These are phyloP conservation scores for Trametes gibbosa DNA, from an alignment of 768 basidiomycete species.

Conservation along the genomic window DNA sequence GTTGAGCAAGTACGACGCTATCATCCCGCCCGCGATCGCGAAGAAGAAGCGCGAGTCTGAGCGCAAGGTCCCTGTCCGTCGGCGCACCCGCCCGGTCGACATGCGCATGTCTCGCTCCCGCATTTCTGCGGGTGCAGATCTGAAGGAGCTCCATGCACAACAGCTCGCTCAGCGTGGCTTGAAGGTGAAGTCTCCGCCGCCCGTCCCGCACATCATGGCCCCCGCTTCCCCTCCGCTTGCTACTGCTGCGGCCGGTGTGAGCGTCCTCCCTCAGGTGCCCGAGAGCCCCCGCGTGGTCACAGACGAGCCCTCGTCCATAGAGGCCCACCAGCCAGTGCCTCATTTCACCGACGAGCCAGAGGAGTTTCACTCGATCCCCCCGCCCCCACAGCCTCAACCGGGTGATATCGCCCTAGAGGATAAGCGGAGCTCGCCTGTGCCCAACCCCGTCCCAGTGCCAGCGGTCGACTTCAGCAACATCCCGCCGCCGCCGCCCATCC, in stretches of 20 bases:
- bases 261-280: conserved; percentile 14
- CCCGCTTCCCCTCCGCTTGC: conserved; percentile 17
- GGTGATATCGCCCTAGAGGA: conserved; percentile 17
- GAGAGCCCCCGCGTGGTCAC: conserved; percentile 12
- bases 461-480: conserved; percentile 12
- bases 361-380: conserved; percentile 21
- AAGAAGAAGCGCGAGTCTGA: conserved; percentile 88
- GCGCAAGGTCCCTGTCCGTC: conserved; percentile 77
- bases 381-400: conserved; percentile 22
- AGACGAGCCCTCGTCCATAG: conserved; percentile 18
- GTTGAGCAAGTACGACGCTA: conserved; percentile 64
- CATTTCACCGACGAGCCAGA: conserved; percentile 19
- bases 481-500: conserved; percentile 15
- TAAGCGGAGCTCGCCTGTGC: background rate
- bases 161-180: conserved; percentile 39
- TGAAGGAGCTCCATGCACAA: conserved; percentile 66
- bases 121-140: conserved; percentile 69
- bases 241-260: background rate
- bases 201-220: conserved; percentile 2
- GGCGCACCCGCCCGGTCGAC: conserved; percentile 85
- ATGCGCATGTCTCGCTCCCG: conserved; percentile 81
- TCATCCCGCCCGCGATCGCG: conserved; percentile 79
- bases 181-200: conserved; percentile 25
- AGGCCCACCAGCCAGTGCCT: background rate
- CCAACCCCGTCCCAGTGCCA: background rate